phyloP scores from a whole-genome alignment of 352 stramenopile species.

The Phytophthora podocarpi region DNA sequence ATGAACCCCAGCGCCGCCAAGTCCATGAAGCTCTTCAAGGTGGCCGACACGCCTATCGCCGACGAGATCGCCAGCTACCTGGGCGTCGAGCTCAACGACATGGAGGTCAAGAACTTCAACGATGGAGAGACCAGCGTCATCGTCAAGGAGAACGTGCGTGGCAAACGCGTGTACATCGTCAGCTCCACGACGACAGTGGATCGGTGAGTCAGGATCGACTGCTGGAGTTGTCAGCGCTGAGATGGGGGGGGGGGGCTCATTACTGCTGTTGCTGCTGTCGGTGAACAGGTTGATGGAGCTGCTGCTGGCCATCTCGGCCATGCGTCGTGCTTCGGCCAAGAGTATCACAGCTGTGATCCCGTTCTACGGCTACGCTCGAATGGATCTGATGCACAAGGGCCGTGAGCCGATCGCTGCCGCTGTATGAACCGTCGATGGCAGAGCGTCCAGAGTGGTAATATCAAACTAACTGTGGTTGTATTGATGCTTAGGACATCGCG shows the following conservation, averaged over 20 bases:
- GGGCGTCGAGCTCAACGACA: conserved; percentile 79
- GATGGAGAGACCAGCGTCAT: conserved; percentile 84
- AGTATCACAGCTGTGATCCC: conserved; percentile 89
- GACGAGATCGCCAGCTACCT: conserved; percentile 86
- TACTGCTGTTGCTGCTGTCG: background rate
- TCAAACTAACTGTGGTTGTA: background rate
- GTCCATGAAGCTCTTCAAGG: conserved; percentile 91
- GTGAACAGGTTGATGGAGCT: conserved; percentile 82
- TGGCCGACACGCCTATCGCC: conserved; percentile 83
- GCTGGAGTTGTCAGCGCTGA: background rate
- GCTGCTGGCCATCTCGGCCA: conserved; percentile 81
- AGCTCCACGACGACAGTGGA: conserved; percentile 88
- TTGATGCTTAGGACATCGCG: conserved; percentile 63
- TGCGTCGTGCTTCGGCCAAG: conserved; percentile 84
- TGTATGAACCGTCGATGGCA: conserved; percentile 22
- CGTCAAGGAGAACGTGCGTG: conserved; percentile 80
- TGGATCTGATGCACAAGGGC: conserved; percentile 87
- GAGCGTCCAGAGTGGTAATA: background rate
- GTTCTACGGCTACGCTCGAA: conserved; percentile 87
- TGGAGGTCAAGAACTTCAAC: conserved; percentile 84
- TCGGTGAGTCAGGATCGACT: conserved; percentile 40
- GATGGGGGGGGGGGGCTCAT: conserved; percentile 1
- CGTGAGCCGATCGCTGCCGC: conserved; percentile 82
- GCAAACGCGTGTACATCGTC: conserved; percentile 87
- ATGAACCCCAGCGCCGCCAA: conserved; percentile 82